Conservation (phyloP, 306 rosid species). For the Neltuma alba region DNA sequence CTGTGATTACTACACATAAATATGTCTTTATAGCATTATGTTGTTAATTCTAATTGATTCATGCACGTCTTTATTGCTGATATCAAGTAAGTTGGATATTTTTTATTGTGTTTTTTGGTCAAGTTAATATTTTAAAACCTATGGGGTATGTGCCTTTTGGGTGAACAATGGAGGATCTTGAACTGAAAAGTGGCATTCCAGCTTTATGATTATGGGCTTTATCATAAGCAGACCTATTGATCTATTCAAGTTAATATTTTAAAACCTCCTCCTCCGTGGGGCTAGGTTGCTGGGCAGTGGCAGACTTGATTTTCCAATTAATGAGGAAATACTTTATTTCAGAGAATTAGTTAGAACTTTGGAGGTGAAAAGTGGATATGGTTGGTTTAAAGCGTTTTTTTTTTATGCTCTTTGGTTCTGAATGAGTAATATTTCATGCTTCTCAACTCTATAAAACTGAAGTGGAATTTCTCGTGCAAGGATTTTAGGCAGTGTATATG, state of each 20-base stretch:
- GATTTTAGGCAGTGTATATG: not conserved
- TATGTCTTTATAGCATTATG: slow-evolving; percentile 13
- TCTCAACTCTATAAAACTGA: not conserved
- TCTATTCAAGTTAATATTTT: not conserved
- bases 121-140: too few species aligned
- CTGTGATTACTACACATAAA: slow-evolving; percentile 3
- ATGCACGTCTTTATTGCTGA: not conserved
- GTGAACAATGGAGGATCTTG: slow-evolving; percentile 6
- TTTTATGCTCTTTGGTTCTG: slow-evolving; percentile 10
- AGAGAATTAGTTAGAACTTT: slow-evolving; percentile 18
- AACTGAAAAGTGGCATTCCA: slow-evolving; percentile 14
- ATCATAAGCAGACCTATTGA: slow-evolving; percentile 28
- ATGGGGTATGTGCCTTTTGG: not conserved
- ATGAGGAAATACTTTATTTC: not conserved
- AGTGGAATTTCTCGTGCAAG: not conserved
- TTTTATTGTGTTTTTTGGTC: not conserved
- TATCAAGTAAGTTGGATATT: not conserved
- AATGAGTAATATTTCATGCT: slow-evolving; percentile 1
- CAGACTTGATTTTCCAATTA: slow-evolving; percentile 1
- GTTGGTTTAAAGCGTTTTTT: not conserved
- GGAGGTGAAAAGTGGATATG: slow-evolving; percentile 23
- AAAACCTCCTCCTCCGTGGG: not conserved
- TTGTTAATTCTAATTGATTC: slow-evolving; percentile 15
- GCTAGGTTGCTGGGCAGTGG: not conserved
- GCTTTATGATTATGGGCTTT: not conserved